Evolutionary conservation across 1,139 yeast species (phyloP).

Genomic region (Debaryomycetaceae sp.): DNA sequence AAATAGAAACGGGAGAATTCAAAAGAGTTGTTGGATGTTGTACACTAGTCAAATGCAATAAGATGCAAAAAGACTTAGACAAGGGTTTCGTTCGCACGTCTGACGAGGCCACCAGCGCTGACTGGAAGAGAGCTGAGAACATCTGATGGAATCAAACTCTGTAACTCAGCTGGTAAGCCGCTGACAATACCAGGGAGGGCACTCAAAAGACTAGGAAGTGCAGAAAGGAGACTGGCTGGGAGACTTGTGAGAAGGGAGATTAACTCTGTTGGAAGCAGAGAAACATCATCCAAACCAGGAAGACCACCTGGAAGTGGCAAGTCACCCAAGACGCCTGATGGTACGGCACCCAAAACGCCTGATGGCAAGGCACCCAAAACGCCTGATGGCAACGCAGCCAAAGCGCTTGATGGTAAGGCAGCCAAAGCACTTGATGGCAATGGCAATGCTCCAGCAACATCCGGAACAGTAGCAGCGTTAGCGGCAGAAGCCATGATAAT

Average conservation of each 20-base stretch:
- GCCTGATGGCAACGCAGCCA: background rate
- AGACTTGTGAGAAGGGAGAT: background rate
- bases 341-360: background rate
- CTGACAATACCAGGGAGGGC: background rate
- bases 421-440: background rate
- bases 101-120: background rate
- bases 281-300: too few species aligned
- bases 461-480: background rate
- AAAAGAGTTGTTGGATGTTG: too few species aligned
- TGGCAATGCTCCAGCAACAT: background rate
- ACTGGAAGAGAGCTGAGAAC: background rate
- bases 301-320: too few species aligned
- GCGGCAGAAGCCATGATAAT: background rate
- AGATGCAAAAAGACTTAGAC: background rate
- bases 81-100: background rate
- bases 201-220: background rate
- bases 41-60: too few species aligned
- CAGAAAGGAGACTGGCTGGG: background rate
- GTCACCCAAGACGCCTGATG: too few species aligned
- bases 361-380: background rate
- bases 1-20: too few species aligned
- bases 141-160: background rate
- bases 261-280: too few species aligned
- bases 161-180: background rate
- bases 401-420: too few species aligned